These are phyloP conservation scores for Aegilops umbellulata DNA, from an alignment of 176 grass and related monocot genomes.

Conservation along the genomic window DNA sequence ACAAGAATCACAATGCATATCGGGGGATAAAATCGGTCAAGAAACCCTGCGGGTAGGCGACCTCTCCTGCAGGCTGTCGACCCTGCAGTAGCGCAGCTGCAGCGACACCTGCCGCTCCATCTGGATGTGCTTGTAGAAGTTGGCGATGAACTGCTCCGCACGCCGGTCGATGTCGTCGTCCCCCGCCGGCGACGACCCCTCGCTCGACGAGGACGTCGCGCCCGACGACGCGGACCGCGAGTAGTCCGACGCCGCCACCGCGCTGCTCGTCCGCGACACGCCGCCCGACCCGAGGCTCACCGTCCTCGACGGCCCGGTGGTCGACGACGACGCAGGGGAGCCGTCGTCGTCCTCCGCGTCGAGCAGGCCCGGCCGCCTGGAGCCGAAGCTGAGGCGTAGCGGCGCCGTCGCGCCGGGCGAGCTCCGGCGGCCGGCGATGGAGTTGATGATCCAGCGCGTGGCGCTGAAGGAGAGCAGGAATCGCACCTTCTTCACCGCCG, in stretches of 20 bases:
- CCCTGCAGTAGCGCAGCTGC: slow-evolving; percentile 49
- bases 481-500: slow-evolving; percentile 60
- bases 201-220: background rate
- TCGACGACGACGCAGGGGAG: background rate
- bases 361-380: slow-evolving; percentile 41
- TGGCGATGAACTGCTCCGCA: slow-evolving; percentile 64
- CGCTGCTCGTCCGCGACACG: slow-evolving; percentile 46
- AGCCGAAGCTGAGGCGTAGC: slow-evolving; percentile 41
- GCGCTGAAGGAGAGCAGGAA: slow-evolving; percentile 73
- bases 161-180: slow-evolving; percentile 50
- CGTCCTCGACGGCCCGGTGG: background rate
- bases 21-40: background rate
- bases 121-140: slow-evolving; percentile 58
- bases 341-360: slow-evolving; percentile 15
- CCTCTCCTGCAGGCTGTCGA: slow-evolving; percentile 29
- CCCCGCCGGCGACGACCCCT: background rate
- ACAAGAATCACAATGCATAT: background rate
- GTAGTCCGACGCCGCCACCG: background rate
- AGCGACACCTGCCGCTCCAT: slow-evolving; percentile 88
- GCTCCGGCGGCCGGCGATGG: background rate
- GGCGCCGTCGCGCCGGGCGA: background rate
- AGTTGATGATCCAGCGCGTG: slow-evolving; percentile 59
- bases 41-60: background rate
- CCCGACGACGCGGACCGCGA: slow-evolving; percentile 25
- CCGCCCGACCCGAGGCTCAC: slow-evolving; percentile 20